These are phyloP conservation scores for Echria macrotheca DNA, from an alignment of 495 filamentous ascomycete species.

Conservation along the genomic window DNA sequence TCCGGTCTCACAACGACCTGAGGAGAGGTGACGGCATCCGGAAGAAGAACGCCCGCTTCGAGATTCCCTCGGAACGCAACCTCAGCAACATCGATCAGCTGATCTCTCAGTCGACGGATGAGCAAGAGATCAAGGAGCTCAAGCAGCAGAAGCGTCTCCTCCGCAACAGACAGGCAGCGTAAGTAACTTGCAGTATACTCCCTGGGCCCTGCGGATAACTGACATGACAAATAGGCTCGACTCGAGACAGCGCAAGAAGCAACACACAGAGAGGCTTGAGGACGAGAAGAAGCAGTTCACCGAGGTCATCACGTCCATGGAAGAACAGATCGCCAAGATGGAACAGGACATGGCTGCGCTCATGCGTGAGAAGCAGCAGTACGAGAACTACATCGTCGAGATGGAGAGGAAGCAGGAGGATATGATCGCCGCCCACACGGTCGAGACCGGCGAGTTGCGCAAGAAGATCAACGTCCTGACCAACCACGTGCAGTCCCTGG, in stretches of 20 bases:
- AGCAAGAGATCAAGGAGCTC: conserved; percentile 93
- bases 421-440: conserved; percentile 79
- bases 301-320: conserved; percentile 64
- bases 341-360: conserved; percentile 63
- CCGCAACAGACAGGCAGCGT: conserved; percentile 95
- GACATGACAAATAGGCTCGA: conserved; percentile 59
- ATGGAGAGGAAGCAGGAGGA: conserved; percentile 87
- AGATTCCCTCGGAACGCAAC: conserved; percentile 90
- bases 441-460: conserved; percentile 90
- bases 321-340: conserved; percentile 69
- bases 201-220: conserved; percentile 7
- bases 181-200: no score
- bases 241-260: conserved; percentile 97
- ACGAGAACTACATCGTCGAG: conserved; percentile 67
- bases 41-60: conserved; percentile 99
- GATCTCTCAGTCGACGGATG: conserved; percentile 81
- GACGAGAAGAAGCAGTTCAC: conserved; percentile 92
- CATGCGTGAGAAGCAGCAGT: conserved; percentile 60
- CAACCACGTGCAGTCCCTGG: conserved; percentile 75
- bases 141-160: conserved; percentile 97
- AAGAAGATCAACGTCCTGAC: conserved; percentile 90
- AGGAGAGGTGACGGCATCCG: conserved; percentile 85
- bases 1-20: conserved; percentile 75
- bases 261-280: conserved; percentile 94
- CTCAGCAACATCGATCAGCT: conserved; percentile 92